Evolutionary conservation across 2,329 filamentous ascomycete species (phyloP).

Genomic region (Neonectria sp.): DNA sequence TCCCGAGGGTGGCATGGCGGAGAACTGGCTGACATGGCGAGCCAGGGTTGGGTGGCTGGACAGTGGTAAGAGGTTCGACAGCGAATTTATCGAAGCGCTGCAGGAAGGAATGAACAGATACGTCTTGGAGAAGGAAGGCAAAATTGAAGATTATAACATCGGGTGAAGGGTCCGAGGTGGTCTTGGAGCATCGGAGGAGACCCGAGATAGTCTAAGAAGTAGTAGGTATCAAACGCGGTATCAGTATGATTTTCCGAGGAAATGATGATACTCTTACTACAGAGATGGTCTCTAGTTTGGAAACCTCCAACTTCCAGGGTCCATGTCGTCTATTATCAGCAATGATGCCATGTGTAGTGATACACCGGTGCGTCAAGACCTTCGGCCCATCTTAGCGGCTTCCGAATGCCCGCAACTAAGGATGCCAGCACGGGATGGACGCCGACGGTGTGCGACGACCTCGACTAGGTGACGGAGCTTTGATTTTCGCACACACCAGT

Average conservation of each 20-base stretch:
- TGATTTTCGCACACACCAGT: conserved; percentile 13
- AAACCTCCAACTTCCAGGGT: too few species aligned
- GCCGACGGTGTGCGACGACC: conserved; percentile 29
- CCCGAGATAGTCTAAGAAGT: conserved; percentile 27
- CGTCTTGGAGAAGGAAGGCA: conserved; percentile 54
- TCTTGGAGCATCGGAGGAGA: conserved; percentile 28
- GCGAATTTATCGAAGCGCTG: conserved; percentile 53
- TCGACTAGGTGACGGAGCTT: conserved; percentile 21
- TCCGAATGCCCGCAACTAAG: conserved; percentile 18
- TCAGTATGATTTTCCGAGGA: background rate
- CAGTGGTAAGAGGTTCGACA: conserved; percentile 56
- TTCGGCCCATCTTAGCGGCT: conserved; percentile 21
- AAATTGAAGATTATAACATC: conserved; percentile 47
- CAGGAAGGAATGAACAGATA: conserved; percentile 56
- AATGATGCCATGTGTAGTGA: background rate
- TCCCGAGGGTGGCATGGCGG: conserved; percentile 59
- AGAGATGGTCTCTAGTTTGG: background rate
- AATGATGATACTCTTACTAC: background rate
- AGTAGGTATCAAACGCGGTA: background rate
- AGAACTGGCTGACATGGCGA: conserved; percentile 64
- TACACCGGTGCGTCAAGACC: background rate
- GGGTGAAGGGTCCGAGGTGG: conserved; percentile 39
- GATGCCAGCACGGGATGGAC: conserved; percentile 26
- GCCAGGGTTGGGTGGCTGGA: conserved; percentile 53
- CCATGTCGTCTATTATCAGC: background rate